phyloP scores from a whole-genome alignment of 768 basidiomycete genomes.

The Tulasnella sp. region DNA sequence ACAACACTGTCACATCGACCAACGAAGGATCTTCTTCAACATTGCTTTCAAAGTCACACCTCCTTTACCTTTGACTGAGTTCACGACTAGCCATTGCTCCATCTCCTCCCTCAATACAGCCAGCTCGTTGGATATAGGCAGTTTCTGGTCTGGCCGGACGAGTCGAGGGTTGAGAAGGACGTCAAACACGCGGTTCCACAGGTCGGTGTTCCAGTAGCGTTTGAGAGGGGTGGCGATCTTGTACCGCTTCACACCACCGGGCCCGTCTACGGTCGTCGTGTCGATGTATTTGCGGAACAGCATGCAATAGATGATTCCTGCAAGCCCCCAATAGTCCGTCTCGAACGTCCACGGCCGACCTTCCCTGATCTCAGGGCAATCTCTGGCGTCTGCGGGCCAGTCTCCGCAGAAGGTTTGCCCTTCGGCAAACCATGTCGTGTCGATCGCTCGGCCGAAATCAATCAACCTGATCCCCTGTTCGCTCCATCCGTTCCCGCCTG shows the following conservation, averaged over 20 bases:
- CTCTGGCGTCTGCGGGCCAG: constrained; percentile 86
- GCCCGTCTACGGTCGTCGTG: constrained; percentile 54
- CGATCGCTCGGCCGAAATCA: constrained; percentile 96
- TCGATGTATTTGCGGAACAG: constrained; percentile 97
- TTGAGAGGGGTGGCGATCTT: constrained; percentile 80
- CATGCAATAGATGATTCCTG: constrained; percentile 92
- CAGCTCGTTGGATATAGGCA: constrained; percentile 78
- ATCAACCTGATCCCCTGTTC: constrained; percentile 89
- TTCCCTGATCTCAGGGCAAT: constrained; percentile 87
- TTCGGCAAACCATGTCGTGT: constrained; percentile 76
- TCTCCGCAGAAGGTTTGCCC: constrained; percentile 83
- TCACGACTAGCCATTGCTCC: constrained; percentile 83
- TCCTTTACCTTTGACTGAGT: constrained; percentile 67
- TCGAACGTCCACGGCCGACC: constrained; percentile 89
- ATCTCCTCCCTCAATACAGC: constrained; percentile 70
- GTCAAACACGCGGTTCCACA: constrained; percentile 87
- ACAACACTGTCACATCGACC: constrained; percentile 9
- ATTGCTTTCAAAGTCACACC: constrained; percentile 73
- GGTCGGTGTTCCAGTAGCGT: constrained; percentile 90
- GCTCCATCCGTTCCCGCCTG: constrained; percentile 82
- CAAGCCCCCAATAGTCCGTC: constrained; percentile 95
- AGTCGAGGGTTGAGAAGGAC: constrained; percentile 77
- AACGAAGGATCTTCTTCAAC: constrained; percentile 66
- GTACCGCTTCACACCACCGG: constrained; percentile 49
- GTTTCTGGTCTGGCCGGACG: constrained; percentile 57